A percentile compares a stretch with the other conserved stretches of the same genome.
Conservation (phyloP, 768 basidiomycete genomes). For the Serendipita vermifera region DNA sequence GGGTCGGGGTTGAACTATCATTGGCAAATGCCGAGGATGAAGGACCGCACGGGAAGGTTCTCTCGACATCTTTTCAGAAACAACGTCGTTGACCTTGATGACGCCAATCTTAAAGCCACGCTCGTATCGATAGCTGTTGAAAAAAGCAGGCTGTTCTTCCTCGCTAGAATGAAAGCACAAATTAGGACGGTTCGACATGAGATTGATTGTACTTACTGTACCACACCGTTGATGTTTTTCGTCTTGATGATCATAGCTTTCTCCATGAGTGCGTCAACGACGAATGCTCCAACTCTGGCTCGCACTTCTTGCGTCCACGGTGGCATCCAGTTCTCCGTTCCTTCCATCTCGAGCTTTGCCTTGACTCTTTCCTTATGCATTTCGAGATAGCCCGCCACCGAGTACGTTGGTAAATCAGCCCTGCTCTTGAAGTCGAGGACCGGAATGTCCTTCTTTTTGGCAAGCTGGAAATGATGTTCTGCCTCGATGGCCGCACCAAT, state of each 20-base stretch:
- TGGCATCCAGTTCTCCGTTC: constrained; percentile 60
- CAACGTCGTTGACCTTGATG: constrained; percentile 70
- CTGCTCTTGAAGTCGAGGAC: neutral
- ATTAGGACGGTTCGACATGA: constrained; percentile 1
- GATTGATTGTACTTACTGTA: constrained; percentile 36
- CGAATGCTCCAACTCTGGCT: constrained; percentile 65
- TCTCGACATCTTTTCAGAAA: constrained; percentile 61
- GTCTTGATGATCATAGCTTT: constrained; percentile 62
- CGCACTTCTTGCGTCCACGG: constrained; percentile 72
- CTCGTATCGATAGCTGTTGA: constrained; percentile 83
- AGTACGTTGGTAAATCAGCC: constrained; percentile 27
- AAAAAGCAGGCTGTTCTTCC: constrained; percentile 82
- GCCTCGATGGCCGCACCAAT: constrained; percentile 79
- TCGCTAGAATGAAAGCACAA: constrained; percentile 29
- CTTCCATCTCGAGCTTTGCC: constrained; percentile 49
- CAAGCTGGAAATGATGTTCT: constrained; percentile 80
- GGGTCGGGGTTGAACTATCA: constrained; percentile 82
- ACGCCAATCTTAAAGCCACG: constrained; percentile 91
- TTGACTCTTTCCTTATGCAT: constrained; percentile 52
- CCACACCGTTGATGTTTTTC: constrained; percentile 42
- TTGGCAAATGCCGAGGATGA: constrained; percentile 89
- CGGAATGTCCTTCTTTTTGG: constrained; percentile 46
- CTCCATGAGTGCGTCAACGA: constrained; percentile 76
- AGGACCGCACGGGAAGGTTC: constrained; percentile 58
- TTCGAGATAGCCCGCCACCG: constrained; percentile 44